Evolutionary conservation across 129 eudicot genomes (phyloP).

Genomic region (Ambrosia artemisiifolia): DNA sequence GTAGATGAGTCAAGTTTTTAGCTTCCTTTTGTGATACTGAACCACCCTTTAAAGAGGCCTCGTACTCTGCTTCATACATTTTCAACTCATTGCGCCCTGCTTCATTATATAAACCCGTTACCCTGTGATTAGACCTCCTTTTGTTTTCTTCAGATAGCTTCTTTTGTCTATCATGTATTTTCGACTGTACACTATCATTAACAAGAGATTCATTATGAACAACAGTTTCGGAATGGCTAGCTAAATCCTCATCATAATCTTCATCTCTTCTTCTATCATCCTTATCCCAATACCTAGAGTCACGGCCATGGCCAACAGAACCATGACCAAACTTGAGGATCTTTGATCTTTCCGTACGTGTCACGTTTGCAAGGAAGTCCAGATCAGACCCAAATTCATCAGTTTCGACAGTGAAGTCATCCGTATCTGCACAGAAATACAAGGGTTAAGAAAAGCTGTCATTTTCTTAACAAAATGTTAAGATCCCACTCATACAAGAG

Average conservation of each 20-base stretch:
- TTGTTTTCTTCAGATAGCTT: constrained; percentile 27
- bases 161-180: constrained; percentile 26
- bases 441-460: neutral
- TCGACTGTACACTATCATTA: constrained; percentile 30
- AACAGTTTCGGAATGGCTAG: constrained; percentile 24
- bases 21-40: constrained; percentile 31
- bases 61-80: constrained; percentile 87
- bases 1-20: constrained; percentile 22
- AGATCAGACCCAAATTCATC: constrained; percentile 60
- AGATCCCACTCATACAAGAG: neutral
- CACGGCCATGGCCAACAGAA: constrained; percentile 72
- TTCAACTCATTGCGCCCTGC: constrained; percentile 93
- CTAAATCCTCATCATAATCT: constrained; percentile 78
- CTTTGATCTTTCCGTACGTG: constrained; percentile 55
- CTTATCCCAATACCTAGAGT: constrained; percentile 94
- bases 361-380: constrained; percentile 86
- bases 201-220: constrained; percentile 32
- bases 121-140: constrained; percentile 37
- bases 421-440: constrained; percentile 45
- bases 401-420: constrained; percentile 37
- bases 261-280: constrained; percentile 99
- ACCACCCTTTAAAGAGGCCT: constrained; percentile 72
- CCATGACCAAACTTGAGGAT: constrained; percentile 86
- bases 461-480: constrained; percentile 8
- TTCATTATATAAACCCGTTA: constrained; percentile 79